Base-by-base conservation (phyloP, 768 basidiomycete genomes). In the Albatrellus ellisii region DNA sequence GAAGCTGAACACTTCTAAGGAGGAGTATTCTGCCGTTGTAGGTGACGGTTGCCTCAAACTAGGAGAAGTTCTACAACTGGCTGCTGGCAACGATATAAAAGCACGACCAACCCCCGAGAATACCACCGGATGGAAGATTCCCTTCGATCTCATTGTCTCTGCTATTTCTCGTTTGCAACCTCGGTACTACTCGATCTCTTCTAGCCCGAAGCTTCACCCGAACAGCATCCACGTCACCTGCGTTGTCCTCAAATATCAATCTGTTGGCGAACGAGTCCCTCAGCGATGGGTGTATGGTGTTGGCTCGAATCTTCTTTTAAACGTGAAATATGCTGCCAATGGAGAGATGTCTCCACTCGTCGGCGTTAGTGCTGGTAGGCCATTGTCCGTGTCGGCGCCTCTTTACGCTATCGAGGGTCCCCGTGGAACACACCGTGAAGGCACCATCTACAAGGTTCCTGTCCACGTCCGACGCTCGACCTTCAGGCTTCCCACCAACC, bases 121-220 rank as follows among this genome's bases (percentile, higher is more conserved):
- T 58, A 87, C 85, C 41, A 83, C 87, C 0, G 55, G 71, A 17
- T 98, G 94, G 95, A 51, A 70, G 8, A 94, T 98, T 52, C 94
- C 95, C 37, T 95, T 99, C 60, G 95, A 99, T 58, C 83, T 92
- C 59, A 80, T 99, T 50, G 79, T 99, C 41, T 97, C 92, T 6
- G 79, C 84, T 39, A 80, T 94, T 45, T 77, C 89, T 28, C 89
- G 95, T 49, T 74, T 99, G 15, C 94, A 98, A 59, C 91, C 95
- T 26, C 83, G 95, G 43, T 99, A 86, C 67, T 99, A 94, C 62
- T 99, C 95, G 26, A 98, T 99, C 60, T 97, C 95, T 7, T 97
- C 92, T 15, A 90, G 87, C 48, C 91, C 95, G 32, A 98, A 98
- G 60, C 66, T 97, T 8, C 59, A 89, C 59, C 76, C 92, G n/a